phyloP scores from a whole-genome alignment of 164 flowering plant species.

The Liquidambar formosana region DNA sequence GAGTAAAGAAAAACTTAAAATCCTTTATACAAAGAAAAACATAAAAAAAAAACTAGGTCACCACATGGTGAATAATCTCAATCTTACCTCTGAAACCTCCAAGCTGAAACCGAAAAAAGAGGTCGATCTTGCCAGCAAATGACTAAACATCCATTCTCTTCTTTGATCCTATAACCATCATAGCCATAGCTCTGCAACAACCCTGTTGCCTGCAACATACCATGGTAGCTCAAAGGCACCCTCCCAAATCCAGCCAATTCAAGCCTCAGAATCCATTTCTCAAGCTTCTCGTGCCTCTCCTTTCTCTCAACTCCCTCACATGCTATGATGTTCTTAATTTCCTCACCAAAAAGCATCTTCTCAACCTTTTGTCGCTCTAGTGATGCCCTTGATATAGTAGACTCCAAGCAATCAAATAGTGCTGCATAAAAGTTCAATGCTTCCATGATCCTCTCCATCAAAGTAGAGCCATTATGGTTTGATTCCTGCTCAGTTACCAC shows the following conservation, averaged over 20 bases:
- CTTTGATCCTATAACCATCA: constrained; percentile 69
- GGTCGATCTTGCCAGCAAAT: constrained; percentile 87
- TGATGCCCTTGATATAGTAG: constrained; percentile 60
- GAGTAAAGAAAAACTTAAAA: constrained; percentile 13
- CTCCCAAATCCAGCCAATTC: constrained; percentile 68
- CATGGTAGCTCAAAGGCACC: constrained; percentile 64
- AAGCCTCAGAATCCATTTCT: constrained; percentile 69
- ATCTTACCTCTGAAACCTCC: constrained; percentile 71
- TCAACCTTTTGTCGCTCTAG: constrained; percentile 70
- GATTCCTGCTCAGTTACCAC: constrained; percentile 84
- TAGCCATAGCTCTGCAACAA: constrained; percentile 60
- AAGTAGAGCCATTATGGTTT: constrained; percentile 55
- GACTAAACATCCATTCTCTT: constrained; percentile 69
- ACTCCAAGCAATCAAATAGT: constrained; percentile 81
- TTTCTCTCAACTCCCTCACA: constrained; percentile 81
- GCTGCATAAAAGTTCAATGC: constrained; percentile 75
- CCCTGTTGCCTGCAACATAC: constrained; percentile 60
- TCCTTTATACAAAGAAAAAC: constrained; percentile 29
- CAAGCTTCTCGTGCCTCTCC: constrained; percentile 84
- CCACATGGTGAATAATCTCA: constrained; percentile 14
- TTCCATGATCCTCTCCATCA: constrained; percentile 72
- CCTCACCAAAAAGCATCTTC: constrained; percentile 78
- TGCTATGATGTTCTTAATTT: constrained; percentile 78
- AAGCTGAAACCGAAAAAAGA: constrained; percentile 72
- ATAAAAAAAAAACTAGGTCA: constrained; percentile 1